These are phyloP conservation scores for Eutrema heterophyllum DNA, from an alignment of 345 rosid genomes.

Conservation along the genomic window DNA sequence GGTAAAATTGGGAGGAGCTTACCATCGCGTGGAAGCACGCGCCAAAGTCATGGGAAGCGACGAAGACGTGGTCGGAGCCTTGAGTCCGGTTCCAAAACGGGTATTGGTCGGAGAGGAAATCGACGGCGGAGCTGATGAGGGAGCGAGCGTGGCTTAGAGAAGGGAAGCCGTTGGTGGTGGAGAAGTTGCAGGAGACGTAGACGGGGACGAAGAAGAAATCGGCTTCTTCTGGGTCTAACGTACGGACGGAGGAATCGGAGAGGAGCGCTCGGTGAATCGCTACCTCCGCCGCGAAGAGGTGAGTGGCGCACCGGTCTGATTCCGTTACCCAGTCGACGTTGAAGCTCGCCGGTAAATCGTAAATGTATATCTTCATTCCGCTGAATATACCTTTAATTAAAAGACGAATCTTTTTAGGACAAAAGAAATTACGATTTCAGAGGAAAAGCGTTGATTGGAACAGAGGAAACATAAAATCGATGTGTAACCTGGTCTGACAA, in stretches of 20 bases:
- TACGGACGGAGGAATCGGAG: slow-evolving; percentile 44
- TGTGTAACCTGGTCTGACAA: slow-evolving; percentile 30
- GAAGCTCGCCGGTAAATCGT: slow-evolving; percentile 65
- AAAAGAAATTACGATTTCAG: not conserved
- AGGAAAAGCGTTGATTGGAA: not conserved
- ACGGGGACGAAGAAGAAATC: slow-evolving; percentile 96
- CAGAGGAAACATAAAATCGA: not conserved
- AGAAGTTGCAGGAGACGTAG: slow-evolving; percentile 93
- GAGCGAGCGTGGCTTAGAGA: slow-evolving; percentile 85
- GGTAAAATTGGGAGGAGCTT: not conserved
- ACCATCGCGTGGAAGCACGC: slow-evolving; percentile 96
- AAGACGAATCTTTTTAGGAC: not conserved
- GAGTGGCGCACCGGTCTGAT: slow-evolving; percentile 71
- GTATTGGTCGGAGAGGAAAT: slow-evolving; percentile 42
- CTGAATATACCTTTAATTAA: slow-evolving; percentile 33
- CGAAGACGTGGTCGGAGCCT: slow-evolving; percentile 86
- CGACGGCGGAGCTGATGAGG: slow-evolving; percentile 59
- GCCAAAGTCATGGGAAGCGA: slow-evolving; percentile 92
- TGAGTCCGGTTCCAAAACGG: slow-evolving; percentile 84
- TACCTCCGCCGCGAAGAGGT: slow-evolving; percentile 89
- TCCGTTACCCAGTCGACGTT: slow-evolving; percentile 69
- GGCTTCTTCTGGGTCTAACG: slow-evolving; percentile 71
- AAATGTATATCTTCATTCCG: slow-evolving; percentile 75
- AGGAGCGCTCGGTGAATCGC: slow-evolving; percentile 71
- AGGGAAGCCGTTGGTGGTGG: slow-evolving; percentile 84